Evolutionary conservation across 306 rosid species (phyloP).

Genomic region (Prunus fruticosa): DNA sequence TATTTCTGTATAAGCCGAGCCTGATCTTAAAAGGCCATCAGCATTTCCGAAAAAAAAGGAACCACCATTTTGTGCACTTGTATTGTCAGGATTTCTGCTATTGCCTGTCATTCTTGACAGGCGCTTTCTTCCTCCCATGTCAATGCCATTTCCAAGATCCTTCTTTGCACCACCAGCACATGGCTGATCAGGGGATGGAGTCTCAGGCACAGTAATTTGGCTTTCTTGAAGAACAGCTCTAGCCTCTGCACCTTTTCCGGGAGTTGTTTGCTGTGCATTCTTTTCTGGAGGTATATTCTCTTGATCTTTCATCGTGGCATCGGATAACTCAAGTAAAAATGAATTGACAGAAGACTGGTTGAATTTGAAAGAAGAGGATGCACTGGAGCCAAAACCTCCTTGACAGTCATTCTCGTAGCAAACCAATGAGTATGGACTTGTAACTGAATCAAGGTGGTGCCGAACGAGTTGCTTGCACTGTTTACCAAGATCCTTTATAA

Average conservation of each 20-base stretch:
- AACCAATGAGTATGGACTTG: slow-evolving; percentile 93
- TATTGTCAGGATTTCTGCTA: slow-evolving; percentile 40
- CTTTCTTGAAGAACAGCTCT: slow-evolving; percentile 66
- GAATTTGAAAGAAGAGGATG: slow-evolving; percentile 43
- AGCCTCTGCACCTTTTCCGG: slow-evolving; percentile 62
- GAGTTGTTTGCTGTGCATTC: slow-evolving; percentile 62
- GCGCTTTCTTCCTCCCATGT: slow-evolving; percentile 67
- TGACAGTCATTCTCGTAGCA: slow-evolving; percentile 69
- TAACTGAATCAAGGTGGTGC: slow-evolving; percentile 92
- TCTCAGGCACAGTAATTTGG: slow-evolving; percentile 86
- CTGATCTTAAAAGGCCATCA: slow-evolving; percentile 44
- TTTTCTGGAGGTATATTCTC: slow-evolving; percentile 88
- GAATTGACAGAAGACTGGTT: slow-evolving; percentile 52
- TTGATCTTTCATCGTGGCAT: slow-evolving; percentile 54
- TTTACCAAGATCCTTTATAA: slow-evolving; percentile 72
- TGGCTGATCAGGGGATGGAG: slow-evolving; percentile 74
- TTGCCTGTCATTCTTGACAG: slow-evolving; percentile 59
- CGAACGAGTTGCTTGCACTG: slow-evolving; percentile 85
- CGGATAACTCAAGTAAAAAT: slow-evolving; percentile 68
- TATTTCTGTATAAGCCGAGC: slow-evolving; percentile 74
- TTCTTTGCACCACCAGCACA: slow-evolving; percentile 55
- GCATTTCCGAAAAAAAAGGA: slow-evolving; percentile 54
- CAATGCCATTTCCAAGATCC: slow-evolving; percentile 64
- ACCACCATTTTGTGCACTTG: slow-evolving; percentile 48
- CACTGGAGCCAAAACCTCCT: slow-evolving; percentile 39